phyloP scores from a whole-genome alignment of 352 stramenopile genomes.

The Phytophthora chlamydospora region DNA sequence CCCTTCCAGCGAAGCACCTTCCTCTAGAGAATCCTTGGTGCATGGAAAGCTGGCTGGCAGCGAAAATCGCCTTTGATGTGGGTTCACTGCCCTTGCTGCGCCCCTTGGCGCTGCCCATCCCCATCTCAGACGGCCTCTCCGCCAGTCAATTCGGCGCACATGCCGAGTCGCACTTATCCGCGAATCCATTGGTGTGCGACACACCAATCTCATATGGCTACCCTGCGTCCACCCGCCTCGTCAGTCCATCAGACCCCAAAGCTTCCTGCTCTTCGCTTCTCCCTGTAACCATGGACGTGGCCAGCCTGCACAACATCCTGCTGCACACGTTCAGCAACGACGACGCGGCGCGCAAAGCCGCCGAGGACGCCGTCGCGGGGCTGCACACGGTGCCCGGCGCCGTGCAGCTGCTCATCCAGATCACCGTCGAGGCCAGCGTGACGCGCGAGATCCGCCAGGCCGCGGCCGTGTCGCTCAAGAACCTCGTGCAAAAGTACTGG shows the following conservation, averaged over 20 bases:
- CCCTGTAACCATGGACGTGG: constrained; percentile 77
- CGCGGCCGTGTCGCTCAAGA: constrained; percentile 95
- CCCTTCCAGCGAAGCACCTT: too few relatives aligned
- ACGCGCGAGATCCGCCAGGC: constrained; percentile 91
- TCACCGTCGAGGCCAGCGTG: constrained; percentile 72
- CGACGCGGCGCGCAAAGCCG: constrained; percentile 70
- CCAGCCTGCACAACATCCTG: constrained; percentile 90
- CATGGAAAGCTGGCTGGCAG: too few relatives aligned
- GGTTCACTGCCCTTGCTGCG: neutral
- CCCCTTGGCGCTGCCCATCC: constrained; percentile 1
- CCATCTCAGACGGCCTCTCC: constrained; percentile 28
- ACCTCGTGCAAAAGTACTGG: constrained; percentile 96
- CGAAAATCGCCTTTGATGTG: too few relatives aligned
- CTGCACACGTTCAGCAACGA: constrained; percentile 88
- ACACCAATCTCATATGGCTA: constrained; percentile 28
- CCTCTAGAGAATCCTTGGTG: too few relatives aligned
- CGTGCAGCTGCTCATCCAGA: constrained; percentile 84
- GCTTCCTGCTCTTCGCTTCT: constrained; percentile 20
- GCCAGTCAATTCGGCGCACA: constrained; percentile 38
- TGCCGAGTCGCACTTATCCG: neutral
- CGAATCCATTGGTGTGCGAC: neutral
- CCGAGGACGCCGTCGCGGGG: constrained; percentile 74
- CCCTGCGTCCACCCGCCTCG: constrained; percentile 33
- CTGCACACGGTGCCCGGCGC: constrained; percentile 78
- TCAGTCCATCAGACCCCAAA: constrained; percentile 37